Percentiles rank a stretch among this genome's conserved stretches.
phyloP scores from a whole-genome alignment of 2,329 filamentous ascomycete species.

The Daldinia sp. region DNA sequence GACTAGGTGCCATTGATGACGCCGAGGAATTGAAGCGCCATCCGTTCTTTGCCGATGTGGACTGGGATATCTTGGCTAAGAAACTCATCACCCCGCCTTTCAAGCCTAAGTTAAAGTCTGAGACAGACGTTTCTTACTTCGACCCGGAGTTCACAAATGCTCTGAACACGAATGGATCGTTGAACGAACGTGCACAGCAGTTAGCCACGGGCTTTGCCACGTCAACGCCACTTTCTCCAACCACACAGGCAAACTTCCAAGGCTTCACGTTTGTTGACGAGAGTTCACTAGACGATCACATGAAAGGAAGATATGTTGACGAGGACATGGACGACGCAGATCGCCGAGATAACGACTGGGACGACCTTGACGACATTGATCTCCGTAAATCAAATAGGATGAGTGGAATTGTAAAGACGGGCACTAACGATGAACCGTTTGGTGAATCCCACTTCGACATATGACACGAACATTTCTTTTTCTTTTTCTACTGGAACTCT shows the following conservation, averaged over 20 bases:
- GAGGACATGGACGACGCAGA: slow-evolving; percentile 72
- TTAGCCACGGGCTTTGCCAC: slow-evolving; percentile 87
- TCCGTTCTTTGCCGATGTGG: slow-evolving; percentile 92
- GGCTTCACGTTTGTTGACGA: slow-evolving; percentile 99
- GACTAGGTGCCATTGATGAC: slow-evolving; percentile 89
- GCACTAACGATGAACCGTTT: slow-evolving; percentile 71
- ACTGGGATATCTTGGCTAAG: slow-evolving; percentile 88
- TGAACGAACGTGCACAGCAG: slow-evolving; percentile 91
- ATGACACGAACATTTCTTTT: slow-evolving; percentile 54
- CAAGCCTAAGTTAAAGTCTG: slow-evolving; percentile 96
- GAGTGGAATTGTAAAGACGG: slow-evolving; percentile 72
- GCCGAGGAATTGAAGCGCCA: slow-evolving; percentile 95
- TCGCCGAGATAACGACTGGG: slow-evolving; percentile 66
- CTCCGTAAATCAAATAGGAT: slow-evolving; percentile 68
- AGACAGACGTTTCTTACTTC: slow-evolving; percentile 97
- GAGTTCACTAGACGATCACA: slow-evolving; percentile 90
- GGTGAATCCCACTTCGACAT: slow-evolving; percentile 70
- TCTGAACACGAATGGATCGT: slow-evolving; percentile 83
- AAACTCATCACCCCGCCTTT: slow-evolving; percentile 97
- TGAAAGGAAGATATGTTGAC: slow-evolving; percentile 66
- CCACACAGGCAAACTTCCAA: slow-evolving; percentile 97
- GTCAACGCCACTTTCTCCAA: slow-evolving; percentile 92
- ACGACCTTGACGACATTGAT: slow-evolving; percentile 68
- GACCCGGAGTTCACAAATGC: slow-evolving; percentile 99
- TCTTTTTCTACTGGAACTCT: slow-evolving; percentile 22